Conservation (phyloP, 805 yeast genomes). For the Suhomyces prunicola region DNA sequence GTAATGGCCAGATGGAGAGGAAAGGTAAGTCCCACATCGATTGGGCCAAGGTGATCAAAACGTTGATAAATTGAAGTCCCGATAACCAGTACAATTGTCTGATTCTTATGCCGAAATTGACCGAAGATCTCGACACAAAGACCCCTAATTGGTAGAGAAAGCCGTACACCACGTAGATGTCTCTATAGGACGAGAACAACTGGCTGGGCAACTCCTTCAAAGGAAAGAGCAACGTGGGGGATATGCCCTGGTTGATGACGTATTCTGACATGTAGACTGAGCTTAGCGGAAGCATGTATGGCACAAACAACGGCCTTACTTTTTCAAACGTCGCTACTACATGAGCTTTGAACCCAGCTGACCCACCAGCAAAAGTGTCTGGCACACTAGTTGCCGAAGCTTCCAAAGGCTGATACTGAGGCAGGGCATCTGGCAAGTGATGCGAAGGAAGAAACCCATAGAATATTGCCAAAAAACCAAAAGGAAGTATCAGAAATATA, state of each 20-base stretch:
- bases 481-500: slow-evolving; percentile 52
- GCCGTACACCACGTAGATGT: slow-evolving; percentile 88
- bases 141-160: slow-evolving; percentile 91
- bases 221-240: slow-evolving; percentile 85
- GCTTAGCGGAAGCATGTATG: slow-evolving; percentile 81
- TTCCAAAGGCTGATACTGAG: neutral
- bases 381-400: neutral
- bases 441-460: slow-evolving; percentile 14
- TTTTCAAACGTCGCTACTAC: slow-evolving; percentile 15
- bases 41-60: slow-evolving; percentile 58
- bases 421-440: neutral
- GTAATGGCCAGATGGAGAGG: slow-evolving; percentile 58
- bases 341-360: slow-evolving; percentile 11
- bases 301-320: slow-evolving; percentile 47
- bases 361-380: neutral
- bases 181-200: slow-evolving; percentile 64
- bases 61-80: slow-evolving; percentile 62
- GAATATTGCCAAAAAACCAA: slow-evolving; percentile 42
- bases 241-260: slow-evolving; percentile 83
- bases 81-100: slow-evolving; percentile 60
- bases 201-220: slow-evolving; percentile 58
- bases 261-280: slow-evolving; percentile 86
- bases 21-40: slow-evolving; percentile 57
- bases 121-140: slow-evolving; percentile 84
- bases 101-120: slow-evolving; percentile 57